Evolutionary conservation across 2,329 filamentous ascomycete genomes (phyloP).

Genomic region (Penicillium freii): DNA sequence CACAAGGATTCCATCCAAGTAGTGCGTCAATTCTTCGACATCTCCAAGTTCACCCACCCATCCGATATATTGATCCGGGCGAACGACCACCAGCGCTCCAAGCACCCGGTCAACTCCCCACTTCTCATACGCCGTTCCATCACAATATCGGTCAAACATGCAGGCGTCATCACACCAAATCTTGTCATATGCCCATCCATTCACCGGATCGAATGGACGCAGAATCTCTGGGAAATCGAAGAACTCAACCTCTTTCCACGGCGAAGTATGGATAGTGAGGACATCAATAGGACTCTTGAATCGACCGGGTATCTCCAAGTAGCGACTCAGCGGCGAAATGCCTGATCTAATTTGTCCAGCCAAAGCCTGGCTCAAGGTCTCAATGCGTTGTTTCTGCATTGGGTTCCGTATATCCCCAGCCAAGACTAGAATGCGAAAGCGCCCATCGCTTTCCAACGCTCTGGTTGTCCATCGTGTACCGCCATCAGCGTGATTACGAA

Average conservation of each 20-base stretch:
- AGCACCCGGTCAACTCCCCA: slow-evolving; percentile 27
- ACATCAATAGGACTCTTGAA: slow-evolving; percentile 58
- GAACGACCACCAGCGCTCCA: slow-evolving; percentile 24
- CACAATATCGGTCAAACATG: slow-evolving; percentile 22
- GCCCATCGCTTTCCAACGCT: slow-evolving; percentile 34
- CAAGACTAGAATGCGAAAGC: slow-evolving; percentile 51
- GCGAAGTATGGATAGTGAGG: slow-evolving; percentile 58
- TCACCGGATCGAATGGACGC: slow-evolving; percentile 46
- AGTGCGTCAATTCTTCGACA: slow-evolving; percentile 20
- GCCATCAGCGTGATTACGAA: slow-evolving; percentile 21
- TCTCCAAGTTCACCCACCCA: slow-evolving; percentile 30
- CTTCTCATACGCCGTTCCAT: slow-evolving; percentile 28
- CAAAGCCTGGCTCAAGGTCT: slow-evolving; percentile 49
- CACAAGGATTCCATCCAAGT: slow-evolving; percentile 25
- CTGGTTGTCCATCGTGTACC: slow-evolving; percentile 19
- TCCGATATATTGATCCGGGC: slow-evolving; percentile 31
- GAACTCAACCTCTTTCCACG: slow-evolving; percentile 51
- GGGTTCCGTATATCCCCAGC: slow-evolving; percentile 55
- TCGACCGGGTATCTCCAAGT: slow-evolving; percentile 37
- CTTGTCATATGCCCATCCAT: slow-evolving; percentile 58
- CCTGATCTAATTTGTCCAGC: slow-evolving; percentile 7
- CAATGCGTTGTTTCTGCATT: slow-evolving; percentile 47
- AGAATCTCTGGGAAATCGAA: slow-evolving; percentile 52
- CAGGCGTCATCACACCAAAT: slow-evolving; percentile 54
- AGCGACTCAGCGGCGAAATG: slow-evolving; percentile 43